Conservation (phyloP, 2,329 filamentous ascomycete genomes). For the Trichoderma sp. region DNA sequence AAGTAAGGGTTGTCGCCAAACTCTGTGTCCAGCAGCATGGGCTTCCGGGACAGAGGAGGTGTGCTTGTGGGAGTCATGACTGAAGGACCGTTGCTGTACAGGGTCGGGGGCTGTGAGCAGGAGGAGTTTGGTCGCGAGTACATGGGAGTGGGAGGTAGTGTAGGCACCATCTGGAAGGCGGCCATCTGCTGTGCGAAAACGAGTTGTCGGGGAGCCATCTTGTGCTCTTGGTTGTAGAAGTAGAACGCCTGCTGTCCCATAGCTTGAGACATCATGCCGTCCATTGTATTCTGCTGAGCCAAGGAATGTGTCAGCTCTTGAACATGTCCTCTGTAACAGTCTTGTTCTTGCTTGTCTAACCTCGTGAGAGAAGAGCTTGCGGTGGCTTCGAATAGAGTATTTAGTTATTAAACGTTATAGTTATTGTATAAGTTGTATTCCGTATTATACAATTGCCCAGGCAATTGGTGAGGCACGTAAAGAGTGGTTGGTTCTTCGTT, state of each 20-base stretch:
- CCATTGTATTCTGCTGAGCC: slow-evolving; percentile 52
- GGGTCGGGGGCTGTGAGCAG: slow-evolving; percentile 58
- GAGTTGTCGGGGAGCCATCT: slow-evolving; percentile 68
- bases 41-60: slow-evolving; percentile 70
- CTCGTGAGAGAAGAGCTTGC: background rate
- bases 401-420: slow-evolving; percentile 14
- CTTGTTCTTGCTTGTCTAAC: background rate
- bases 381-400: background rate
- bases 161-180: slow-evolving; percentile 46
- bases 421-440: slow-evolving; percentile 6
- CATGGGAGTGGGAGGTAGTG: slow-evolving; percentile 60
- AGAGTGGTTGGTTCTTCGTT: slow-evolving; percentile 21
- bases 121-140: slow-evolving; percentile 66
- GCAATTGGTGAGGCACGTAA: slow-evolving; percentile 13
- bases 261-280: slow-evolving; percentile 56
- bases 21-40: slow-evolving; percentile 78
- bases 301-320: slow-evolving; percentile 6
- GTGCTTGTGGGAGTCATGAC: slow-evolving; percentile 68
- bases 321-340: background rate
- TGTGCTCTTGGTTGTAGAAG: slow-evolving; percentile 80
- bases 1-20: slow-evolving; percentile 68
- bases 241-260: slow-evolving; percentile 76
- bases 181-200: slow-evolving; percentile 59
- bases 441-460: slow-evolving; percentile 19
- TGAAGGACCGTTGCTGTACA: slow-evolving; percentile 57